Evolutionary conservation across 305 asterid species (phyloP).

Genomic region (Euphrasia arctica): DNA sequence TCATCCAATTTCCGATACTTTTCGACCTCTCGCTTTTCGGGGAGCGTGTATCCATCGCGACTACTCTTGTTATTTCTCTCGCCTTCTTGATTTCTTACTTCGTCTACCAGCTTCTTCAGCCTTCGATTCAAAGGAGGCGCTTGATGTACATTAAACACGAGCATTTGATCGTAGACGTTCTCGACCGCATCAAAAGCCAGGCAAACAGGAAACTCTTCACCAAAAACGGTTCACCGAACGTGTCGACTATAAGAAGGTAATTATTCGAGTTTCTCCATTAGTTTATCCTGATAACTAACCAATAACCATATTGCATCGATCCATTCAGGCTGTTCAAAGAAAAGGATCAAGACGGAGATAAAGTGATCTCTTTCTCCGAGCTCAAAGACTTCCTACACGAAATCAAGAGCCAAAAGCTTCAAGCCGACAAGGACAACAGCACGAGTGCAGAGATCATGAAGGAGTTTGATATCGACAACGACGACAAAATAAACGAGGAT

Average conservation of each 20-base stretch:
- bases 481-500: slow-evolving; percentile 47
- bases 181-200: slow-evolving; percentile 45
- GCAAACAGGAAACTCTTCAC: slow-evolving; percentile 40
- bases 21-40: slow-evolving; percentile 19
- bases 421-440: slow-evolving; percentile 30
- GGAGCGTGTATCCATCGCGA: slow-evolving; percentile 25
- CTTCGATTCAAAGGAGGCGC: slow-evolving; percentile 47
- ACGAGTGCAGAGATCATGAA: slow-evolving; percentile 39
- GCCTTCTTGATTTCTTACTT: slow-evolving; percentile 32
- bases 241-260: slow-evolving; percentile 45
- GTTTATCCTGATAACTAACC: too few species aligned
- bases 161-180: slow-evolving; percentile 46
- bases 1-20: slow-evolving; percentile 31
- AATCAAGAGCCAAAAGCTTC: slow-evolving; percentile 33
- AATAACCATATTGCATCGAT: too few species aligned
- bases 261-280: neutral
- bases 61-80: slow-evolving; percentile 33
- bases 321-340: slow-evolving; percentile 38
- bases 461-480: slow-evolving; percentile 47
- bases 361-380: slow-evolving; percentile 44
- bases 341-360: slow-evolving; percentile 49
- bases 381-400: slow-evolving; percentile 41
- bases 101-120: slow-evolving; percentile 49
- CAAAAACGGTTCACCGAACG: slow-evolving; percentile 46
- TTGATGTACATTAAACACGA: slow-evolving; percentile 51